A percentile compares a stretch with the other conserved stretches of the same genome.
Conservation (phyloP, 129 eudicot genomes). For the Solidago caesia region DNA sequence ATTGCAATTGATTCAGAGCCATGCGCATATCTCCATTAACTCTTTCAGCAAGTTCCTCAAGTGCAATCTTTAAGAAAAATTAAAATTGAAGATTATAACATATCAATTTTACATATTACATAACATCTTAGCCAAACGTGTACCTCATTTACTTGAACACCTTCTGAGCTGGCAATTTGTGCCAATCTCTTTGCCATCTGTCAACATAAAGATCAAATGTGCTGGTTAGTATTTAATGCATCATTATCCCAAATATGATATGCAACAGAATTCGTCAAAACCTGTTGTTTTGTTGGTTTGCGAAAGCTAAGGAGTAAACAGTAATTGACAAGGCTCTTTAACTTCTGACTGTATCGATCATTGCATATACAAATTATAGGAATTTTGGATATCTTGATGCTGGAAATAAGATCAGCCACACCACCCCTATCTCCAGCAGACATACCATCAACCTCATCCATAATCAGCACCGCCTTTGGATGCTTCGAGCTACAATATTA, state of each 20-base stretch:
- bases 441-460: slow-evolving; percentile 98
- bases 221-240: slow-evolving; percentile 7
- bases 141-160: slow-evolving; percentile 90
- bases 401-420: slow-evolving; percentile 87
- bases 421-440: slow-evolving; percentile 98
- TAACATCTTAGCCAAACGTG: slow-evolving; percentile 13
- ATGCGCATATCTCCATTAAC: slow-evolving; percentile 97
- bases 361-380: slow-evolving; percentile 95
- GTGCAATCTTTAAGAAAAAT: slow-evolving; percentile 59
- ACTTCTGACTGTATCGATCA: slow-evolving; percentile 91
- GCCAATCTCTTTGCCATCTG: slow-evolving; percentile 85
- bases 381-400: slow-evolving; percentile 83
- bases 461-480: slow-evolving; percentile 71
- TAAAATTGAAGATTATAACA: slow-evolving; percentile 14
- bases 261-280: slow-evolving; percentile 12
- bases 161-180: slow-evolving; percentile 72
- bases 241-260: slow-evolving; percentile 1
- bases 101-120: slow-evolving; percentile 5
- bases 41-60: slow-evolving; percentile 93
- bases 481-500: slow-evolving; percentile 57
- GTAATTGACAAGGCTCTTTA: slow-evolving; percentile 85
- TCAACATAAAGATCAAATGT: slow-evolving; percentile 20
- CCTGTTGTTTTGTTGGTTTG: slow-evolving; percentile 99
- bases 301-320: slow-evolving; percentile 73
- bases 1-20: slow-evolving; percentile 97